Conservation (phyloP, 2,329 filamentous ascomycete genomes). For the Didymella arachidicola region DNA sequence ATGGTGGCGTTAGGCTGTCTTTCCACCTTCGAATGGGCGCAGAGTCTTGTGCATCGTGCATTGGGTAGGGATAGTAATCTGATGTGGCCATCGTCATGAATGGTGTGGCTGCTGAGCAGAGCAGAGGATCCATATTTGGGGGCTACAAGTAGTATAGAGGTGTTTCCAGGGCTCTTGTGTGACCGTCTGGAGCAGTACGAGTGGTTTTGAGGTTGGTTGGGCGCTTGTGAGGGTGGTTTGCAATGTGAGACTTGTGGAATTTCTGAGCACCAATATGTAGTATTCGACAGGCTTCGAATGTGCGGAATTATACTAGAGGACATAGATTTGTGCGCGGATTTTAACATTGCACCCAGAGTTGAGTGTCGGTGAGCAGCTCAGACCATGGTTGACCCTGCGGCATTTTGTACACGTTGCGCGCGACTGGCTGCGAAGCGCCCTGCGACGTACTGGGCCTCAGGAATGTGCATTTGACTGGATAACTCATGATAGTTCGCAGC, state of each 20-base stretch:
- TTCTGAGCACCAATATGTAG: not conserved
- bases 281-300: not conserved
- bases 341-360: conserved; percentile 6
- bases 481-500: conserved; percentile 2
- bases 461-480: conserved; percentile 8
- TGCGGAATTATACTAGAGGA: conserved; percentile 1
- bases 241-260: not conserved
- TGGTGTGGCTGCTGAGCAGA: not conserved
- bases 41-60: conserved; percentile 2
- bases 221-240: not conserved
- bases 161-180: not conserved
- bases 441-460: conserved; percentile 2
- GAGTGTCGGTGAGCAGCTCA: conserved; percentile 15
- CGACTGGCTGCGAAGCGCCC: conserved; percentile 7
- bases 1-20: not conserved
- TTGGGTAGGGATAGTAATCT: conserved; percentile 9
- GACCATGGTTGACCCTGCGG: conserved; percentile 22
- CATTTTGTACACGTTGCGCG: conserved; percentile 16
- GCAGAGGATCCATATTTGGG: not conserved
- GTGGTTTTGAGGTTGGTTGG: not conserved
- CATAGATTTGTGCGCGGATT: not conserved
- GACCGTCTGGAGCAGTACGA: not conserved
- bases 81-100: conserved; percentile 11
- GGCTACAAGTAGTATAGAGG: not conserved
- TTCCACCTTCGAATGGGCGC: not conserved